Base-by-base conservation (phyloP, 2,329 filamentous ascomycete genomes). In the Biscogniauxia marginata region DNA sequence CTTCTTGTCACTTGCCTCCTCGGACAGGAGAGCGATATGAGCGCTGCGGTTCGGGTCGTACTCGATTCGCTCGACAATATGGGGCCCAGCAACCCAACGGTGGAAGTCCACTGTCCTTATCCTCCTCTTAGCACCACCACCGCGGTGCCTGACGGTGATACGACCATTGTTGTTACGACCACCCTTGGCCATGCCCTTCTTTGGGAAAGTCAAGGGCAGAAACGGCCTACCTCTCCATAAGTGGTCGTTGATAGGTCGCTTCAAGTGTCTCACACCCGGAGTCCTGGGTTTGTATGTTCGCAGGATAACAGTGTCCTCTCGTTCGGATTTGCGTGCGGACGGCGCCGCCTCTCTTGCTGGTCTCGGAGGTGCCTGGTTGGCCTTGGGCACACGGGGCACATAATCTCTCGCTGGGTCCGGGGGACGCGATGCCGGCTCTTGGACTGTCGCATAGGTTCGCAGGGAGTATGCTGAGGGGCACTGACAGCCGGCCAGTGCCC, bases 211-310 rank as follows among this genome's bases (percentile, higher is more conserved):
- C 73, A 99, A 82, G 50, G 87, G 85, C 30, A 90, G 80, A 64
- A 89, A 86, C 0, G 95, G 91, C 55, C 92, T 83, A 56, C 95
- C 95, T 76, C 96, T 97, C 91, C 91, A 98, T 47, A 99, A 79
- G 74, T 99, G 95, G 69, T 97, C 92, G 75, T 98, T 98, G 75
- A 97, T 88, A 13, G 95, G 92, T 46, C 95, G 85, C 73, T 88
- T 89, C 63, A 99, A 79, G 83, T 99, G 95, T 68, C 95, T 87
- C 57, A 96, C 75, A 82, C 95, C 95, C 11, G 93, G 93, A 0
- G 95, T 97, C 67, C 91, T 87, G 34, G 95, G 95, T 73, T 90
- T 98, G 75, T 97, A 99, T 53, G 90, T 95, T 67, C 91, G 87
- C 73, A 98, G 72, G 46, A 81, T 75, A 16, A 77, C 74, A 16